Base-by-base conservation (phyloP, 1,139 yeast species). In the Blastobotrys buckinghamii region DNA sequence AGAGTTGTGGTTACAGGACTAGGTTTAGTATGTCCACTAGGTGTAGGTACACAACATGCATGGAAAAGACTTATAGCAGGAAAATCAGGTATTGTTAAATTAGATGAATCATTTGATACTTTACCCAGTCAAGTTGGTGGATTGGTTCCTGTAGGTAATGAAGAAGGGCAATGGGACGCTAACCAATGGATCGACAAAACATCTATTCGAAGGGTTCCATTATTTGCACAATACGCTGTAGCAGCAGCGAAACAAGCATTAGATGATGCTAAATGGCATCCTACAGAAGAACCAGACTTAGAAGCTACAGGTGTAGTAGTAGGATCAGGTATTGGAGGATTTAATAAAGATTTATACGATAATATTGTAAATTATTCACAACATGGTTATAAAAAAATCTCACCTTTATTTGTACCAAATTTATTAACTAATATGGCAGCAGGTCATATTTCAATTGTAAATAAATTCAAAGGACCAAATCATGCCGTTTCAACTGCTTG, bases 401-500 rank as follows among this genome's bases (percentile, higher is more conserved):
- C 87, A 46, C 98, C 98, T 1, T 66, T 89, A 50, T 85, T 90
- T 63, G 81, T 94, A 12, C 97, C 98, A 0, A 81, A 78, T 56
- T 69, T 90, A 42, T 72, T 94, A 46, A 79, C 86, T 45, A 94
- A 92, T 65, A 94, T 94, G 97, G 96, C 96, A 0, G 89, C 92
- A 0, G 97, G 98, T 1, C 84, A 89, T 56, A 78, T 92, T 5
- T 84, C 96, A 5, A 90, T 92, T 50, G 76, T 78, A 55, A 78
- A 81, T 60, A 84, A 85, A 2, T 68, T 88, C 32, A 72, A 76
- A 57, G 99, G 98, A 0, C 96, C 96, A 1, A 79, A 86, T 49
- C 96, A 89, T 63, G 73, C 96, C 0, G 94, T 83, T 0, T 79
- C 96, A 1, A 89, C 97, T 0, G 98, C 98, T 0, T 94, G 99